Evolutionary conservation across 345 rosid species (phyloP).

Genomic region (Euphorbia tirucalli): DNA sequence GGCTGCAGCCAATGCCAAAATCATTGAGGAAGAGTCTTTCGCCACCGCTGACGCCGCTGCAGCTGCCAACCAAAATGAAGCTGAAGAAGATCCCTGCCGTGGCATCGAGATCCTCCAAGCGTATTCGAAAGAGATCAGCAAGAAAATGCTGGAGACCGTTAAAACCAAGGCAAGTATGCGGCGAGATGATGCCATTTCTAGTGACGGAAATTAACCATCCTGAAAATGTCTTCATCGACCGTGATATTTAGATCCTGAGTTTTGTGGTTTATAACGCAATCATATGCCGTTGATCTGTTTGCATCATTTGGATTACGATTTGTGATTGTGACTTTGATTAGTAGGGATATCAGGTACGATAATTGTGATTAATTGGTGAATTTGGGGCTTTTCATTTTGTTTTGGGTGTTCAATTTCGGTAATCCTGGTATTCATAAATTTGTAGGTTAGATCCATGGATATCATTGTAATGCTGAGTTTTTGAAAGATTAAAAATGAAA

Average conservation of each 20-base stretch:
- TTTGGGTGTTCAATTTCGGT: background rate
- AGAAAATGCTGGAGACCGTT: conserved; percentile 23
- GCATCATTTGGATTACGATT: too few relatives aligned
- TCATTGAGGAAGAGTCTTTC: conserved; percentile 27
- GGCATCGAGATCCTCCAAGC: conserved; percentile 23
- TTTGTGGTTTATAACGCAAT: too few relatives aligned
- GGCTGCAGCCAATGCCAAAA: conserved; percentile 12
- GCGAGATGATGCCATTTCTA: background rate
- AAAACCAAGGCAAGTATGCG: conserved; percentile 2
- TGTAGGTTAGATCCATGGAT: background rate
- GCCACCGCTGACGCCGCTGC: conserved; percentile 3
- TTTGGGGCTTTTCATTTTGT: background rate
- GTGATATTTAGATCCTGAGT: background rate
- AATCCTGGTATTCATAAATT: background rate
- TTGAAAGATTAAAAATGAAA: background rate
- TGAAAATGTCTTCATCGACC: background rate
- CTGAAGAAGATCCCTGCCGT: conserved; percentile 6
- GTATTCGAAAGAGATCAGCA: conserved; percentile 28
- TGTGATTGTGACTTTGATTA: background rate
- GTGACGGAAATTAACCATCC: background rate
- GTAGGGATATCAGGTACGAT: background rate
- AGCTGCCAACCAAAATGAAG: background rate
- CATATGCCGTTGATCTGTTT: too few relatives aligned
- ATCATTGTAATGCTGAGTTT: background rate
- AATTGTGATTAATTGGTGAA: background rate